Base-by-base conservation (phyloP, 2,329 filamentous ascomycete genomes). In the Lithohypha guttulata region DNA sequence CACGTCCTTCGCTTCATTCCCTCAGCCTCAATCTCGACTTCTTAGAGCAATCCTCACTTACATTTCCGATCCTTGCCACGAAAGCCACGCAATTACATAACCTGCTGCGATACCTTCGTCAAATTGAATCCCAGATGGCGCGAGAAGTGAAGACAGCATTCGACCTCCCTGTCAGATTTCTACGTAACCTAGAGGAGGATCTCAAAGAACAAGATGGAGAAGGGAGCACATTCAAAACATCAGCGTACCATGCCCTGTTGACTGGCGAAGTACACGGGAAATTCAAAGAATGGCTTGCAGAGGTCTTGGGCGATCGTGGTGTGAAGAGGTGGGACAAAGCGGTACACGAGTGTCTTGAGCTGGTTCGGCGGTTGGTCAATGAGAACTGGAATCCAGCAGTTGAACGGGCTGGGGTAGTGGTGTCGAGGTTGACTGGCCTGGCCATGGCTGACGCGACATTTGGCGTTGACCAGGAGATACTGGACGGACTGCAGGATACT, bases 281-380 rank as follows among this genome's bases (percentile, higher is more conserved):
- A 14, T 68, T 96, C 39, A 79, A 77, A 43, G 86, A 95, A 56
- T 98, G 93, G 81, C 69, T 98, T 1, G 75, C 87, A 3, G 85
- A 94, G 53, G 81, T 82, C 48, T 64, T 95, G 20, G 75, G 77
- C 6, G 84, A 93, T 55, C 69, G 84, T 46, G 86, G 86, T 1
- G 84, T 93, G 52, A 95, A 94, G 60, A 72, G 91, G 34, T 98
- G 91, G 91, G 87, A 96, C 47, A 93, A 89, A 54, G 80, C 83
- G 4, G 81, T 93, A 2, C 71, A 75, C 2, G 75, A 77, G 3
- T 84, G 86, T 1, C 79, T 95, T 14, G 78, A 84, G 43, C 80
- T 77, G 39, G 70, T 96, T 7, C 75, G 85, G 34, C 73, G 75
- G 37, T 69, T 96, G 9, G 69, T 86, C 0, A 87, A 94, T 54